Base-by-base conservation (phyloP, 2,329 filamentous ascomycete species). In the Leptoxyphium fumago region DNA sequence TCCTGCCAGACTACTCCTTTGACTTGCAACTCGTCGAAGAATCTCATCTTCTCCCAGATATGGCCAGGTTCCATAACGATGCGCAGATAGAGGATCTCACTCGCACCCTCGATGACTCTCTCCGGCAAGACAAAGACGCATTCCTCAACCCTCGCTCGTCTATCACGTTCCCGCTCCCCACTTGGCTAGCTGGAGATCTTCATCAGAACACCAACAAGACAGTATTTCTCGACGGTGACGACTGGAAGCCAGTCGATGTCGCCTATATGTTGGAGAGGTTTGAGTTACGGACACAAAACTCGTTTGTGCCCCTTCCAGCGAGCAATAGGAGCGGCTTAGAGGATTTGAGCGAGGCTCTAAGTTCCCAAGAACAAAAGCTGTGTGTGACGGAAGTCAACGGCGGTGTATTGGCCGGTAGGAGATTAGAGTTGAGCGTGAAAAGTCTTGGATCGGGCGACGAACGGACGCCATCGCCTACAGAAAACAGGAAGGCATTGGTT, bases 251-350 rank as follows among this genome's bases (percentile, higher is more conserved):
- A 46, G 5, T 18, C 48, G 2, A 36, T 36, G 43, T 54, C 13
- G 42, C 43, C 13, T 59, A 60, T 41, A 18, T 56, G 7, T 50
- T 58, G 29, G 55, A 57, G 18, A 47, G 53, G 9, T 53, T 59
- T 30, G 56, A 58, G 49, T 52, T 36, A 13, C 11, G 32, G 4
- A 36, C 11, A 13, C 32, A 9, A 9, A 3, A 15, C 15, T 5
- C 32, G 9, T 36, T 36, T 36, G 32, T 15, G 32, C 32, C 32
- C 3, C 32, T 15, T 36, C 21, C 21, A 3, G 21, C 3, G 7
- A 26, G 21, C 7, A 7, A 26, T 26, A 26, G 21, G 21, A 26
- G 21, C 21, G 21, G 21, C 3, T 26, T 26, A 7, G 21, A 26
- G 21, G 21, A 26, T 7, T 15, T 36, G 32, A 36, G 32, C 32